Evolutionary conservation across 441 rosid genomes (phyloP).

Genomic region (Macaranga tanarius): DNA sequence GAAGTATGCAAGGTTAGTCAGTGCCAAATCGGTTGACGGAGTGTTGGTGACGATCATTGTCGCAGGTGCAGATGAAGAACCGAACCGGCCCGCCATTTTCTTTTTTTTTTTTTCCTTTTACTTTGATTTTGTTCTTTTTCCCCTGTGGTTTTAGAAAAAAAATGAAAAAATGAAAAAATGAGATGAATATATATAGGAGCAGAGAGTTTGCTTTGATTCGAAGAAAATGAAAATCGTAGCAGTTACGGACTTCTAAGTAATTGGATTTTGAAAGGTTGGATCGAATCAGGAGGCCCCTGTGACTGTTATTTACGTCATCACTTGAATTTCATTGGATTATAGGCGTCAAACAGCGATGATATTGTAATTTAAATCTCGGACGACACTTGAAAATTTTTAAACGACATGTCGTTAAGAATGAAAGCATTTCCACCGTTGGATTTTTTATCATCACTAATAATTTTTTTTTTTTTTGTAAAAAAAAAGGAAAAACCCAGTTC

Average conservation of each 20-base stretch:
- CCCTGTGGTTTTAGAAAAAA: background rate
- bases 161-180: too few species aligned
- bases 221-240: slow-evolving; percentile 5
- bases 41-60: slow-evolving; percentile 77
- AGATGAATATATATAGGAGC: too few species aligned
- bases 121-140: too few species aligned
- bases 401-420: too few species aligned
- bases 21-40: slow-evolving; percentile 73
- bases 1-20: slow-evolving; percentile 86
- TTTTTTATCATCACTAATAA: background rate
- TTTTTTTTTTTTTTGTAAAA: background rate
- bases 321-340: too few species aligned
- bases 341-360: too few species aligned
- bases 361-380: too few species aligned
- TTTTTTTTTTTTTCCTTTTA: background rate
- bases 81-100: slow-evolving; percentile 30
- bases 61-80: slow-evolving; percentile 29
- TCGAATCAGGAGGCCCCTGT: background rate
- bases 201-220: background rate
- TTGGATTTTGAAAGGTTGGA: background rate
- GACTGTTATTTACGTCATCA: background rate
- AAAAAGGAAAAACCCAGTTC: background rate
- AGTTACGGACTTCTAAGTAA: background rate
- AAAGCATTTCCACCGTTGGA: too few species aligned
- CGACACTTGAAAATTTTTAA: too few species aligned